phyloP scores from a whole-genome alignment of 2,329 filamentous ascomycete genomes.

The Botrytis fabae region DNA sequence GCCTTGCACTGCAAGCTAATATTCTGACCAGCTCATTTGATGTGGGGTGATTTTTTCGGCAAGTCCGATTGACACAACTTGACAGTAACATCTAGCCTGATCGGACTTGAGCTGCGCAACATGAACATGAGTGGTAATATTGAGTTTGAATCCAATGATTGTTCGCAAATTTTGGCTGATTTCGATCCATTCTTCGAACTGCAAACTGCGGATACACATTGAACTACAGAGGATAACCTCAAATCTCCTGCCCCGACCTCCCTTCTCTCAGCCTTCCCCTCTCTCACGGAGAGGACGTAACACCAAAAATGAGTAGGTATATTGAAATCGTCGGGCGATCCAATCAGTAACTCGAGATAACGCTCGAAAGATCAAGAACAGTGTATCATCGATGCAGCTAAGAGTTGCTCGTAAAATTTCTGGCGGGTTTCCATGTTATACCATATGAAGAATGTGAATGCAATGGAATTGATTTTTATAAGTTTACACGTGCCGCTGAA shows the following conservation, averaged over 20 bases:
- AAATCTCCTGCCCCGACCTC: not conserved
- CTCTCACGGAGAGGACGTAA: not conserved
- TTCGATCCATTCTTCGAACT: not conserved
- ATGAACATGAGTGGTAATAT: not conserved
- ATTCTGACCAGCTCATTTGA: not conserved
- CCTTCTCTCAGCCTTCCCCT: not conserved
- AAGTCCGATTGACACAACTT: not conserved
- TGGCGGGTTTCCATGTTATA: not conserved
- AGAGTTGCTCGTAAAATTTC: too few species aligned
- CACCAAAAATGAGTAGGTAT: not conserved
- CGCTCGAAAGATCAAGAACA: not conserved
- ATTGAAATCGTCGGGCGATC: not conserved
- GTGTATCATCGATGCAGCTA: not conserved
- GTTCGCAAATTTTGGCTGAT: too few species aligned
- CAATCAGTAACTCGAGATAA: not conserved
- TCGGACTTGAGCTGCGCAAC: not conserved
- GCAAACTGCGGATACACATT: not conserved
- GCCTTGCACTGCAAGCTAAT: constrained; percentile 1
- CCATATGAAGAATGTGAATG: not conserved
- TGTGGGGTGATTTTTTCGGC: not conserved
- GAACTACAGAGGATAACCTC: not conserved
- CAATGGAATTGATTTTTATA: not conserved
- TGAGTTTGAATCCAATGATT: not conserved
- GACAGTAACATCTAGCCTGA: not conserved
- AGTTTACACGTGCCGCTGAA: not conserved